Base-by-base conservation (phyloP, 805 yeast genomes). In the Clavispora santaluciae region DNA sequence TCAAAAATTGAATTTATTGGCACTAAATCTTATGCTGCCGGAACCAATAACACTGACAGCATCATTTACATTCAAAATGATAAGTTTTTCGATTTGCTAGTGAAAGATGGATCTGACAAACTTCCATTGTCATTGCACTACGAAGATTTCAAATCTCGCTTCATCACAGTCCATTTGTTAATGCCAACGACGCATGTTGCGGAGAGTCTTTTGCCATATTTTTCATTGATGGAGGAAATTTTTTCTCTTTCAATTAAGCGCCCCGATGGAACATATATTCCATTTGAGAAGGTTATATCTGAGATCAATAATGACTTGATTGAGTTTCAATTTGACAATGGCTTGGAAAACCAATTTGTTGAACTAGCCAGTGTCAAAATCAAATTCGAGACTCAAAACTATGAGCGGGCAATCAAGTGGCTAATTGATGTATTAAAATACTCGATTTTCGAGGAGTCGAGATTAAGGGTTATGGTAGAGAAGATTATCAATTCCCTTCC, bases 111-210 rank as follows among this genome's bases (percentile, higher is more conserved):
- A 3, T 80, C 83, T 22, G 39, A 50, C 1, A 67, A 73, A 38
- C 72, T 83, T 46, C 88, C 90, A 4, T 60, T 90, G 28, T 81
- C 79, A 46, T 57, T 90, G 38, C 93, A 88, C 56, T 73, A 85
- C 51, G 97, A 93, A 60, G 78, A 83, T 48, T 83, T 78, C 55
- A 75, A 81, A 40, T 86, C 96, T 1, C 81, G 85, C 53, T 93
- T 91, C 57, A 77, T 86, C 25, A 78, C 84, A 11, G 70, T 89
- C 16, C 77, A 80, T 43, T 57, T 87, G 28, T 59, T 82, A 26
- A 59, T 86, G 55, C 76, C 82, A 8, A 76, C 86, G 1, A 72
- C 65, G 33, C 70, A 53, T 35, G 68, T 79, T 17, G 82, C 75
- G 38, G 65, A 72, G 20, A 55, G 64, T 2, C 64, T 82, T 12